Evolutionary conservation across 202 grass and related monocot genomes (phyloP).

Genomic region (Schoenoplectus triqueter): DNA sequence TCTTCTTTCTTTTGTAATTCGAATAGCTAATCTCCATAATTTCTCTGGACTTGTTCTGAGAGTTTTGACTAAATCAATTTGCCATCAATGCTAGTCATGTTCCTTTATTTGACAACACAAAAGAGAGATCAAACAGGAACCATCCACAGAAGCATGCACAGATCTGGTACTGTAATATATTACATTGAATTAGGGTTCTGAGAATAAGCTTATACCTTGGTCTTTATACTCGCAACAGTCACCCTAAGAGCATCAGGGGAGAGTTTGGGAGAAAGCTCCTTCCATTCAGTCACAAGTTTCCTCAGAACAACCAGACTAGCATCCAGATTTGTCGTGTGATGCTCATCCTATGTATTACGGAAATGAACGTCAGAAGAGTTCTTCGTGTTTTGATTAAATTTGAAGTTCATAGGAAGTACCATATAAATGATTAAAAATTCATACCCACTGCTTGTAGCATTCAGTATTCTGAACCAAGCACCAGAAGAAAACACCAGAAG

Average conservation of each 20-base stretch:
- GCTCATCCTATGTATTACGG: conserved; percentile 55
- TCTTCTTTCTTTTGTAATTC: neutral
- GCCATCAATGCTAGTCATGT: neutral
- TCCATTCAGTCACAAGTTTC: conserved; percentile 70
- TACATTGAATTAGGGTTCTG: neutral
- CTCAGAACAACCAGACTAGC: conserved; percentile 68
- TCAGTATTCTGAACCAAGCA: conserved; percentile 85
- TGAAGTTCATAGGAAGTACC: neutral
- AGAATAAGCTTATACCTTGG: conserved; percentile 54
- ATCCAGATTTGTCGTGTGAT: conserved; percentile 65
- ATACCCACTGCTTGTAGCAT: conserved; percentile 91
- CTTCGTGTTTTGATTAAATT: neutral
- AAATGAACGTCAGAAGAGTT: conserved; percentile 31
- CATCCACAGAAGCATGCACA: neutral
- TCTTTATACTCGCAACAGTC: conserved; percentile 69
- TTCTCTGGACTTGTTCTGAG: neutral
- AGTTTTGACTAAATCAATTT: neutral
- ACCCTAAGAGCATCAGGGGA: conserved; percentile 64
- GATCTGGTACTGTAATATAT: neutral
- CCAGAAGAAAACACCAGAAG: conserved; percentile 76
- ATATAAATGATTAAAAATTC: conserved; percentile 32
- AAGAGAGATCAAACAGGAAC: conserved; percentile 8
- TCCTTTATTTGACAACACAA: neutral
- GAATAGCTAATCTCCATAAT: neutral
- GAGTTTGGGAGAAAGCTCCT: conserved; percentile 63